Percentiles rank a stretch among this genome's conserved stretches.
phyloP scores from a whole-genome alignment of 306 rosid species.

The Gillenia trifoliata region DNA sequence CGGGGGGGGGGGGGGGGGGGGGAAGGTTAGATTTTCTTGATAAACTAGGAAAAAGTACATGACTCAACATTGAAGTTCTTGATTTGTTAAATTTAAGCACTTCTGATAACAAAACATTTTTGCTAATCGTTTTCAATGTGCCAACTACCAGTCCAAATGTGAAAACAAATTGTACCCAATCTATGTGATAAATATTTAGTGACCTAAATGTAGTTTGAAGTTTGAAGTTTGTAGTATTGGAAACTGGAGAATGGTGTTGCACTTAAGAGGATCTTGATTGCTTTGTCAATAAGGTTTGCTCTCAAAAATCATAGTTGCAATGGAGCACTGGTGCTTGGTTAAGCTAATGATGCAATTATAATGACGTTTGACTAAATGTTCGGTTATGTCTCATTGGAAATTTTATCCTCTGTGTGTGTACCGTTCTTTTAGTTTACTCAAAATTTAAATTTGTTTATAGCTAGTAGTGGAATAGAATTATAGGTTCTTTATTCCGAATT shows the following conservation, averaged over 20 bases:
- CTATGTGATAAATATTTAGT: not conserved
- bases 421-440: not conserved
- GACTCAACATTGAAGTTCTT: not conserved
- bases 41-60: not conserved
- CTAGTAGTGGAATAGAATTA: not conserved
- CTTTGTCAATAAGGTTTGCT: not conserved
- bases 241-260: not conserved
- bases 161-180: not conserved
- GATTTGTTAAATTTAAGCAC: not conserved
- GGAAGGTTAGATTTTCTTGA: not conserved
- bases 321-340: not conserved
- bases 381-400: not conserved
- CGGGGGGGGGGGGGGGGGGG: no score
- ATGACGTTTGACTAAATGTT: not conserved
- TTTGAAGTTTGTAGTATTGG: not conserved
- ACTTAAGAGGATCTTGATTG: conserved; percentile 7
- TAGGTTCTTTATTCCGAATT: not conserved
- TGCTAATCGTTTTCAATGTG: not conserved
- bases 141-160: not conserved
- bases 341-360: not conserved
- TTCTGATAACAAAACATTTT: no score
- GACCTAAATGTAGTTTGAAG: not conserved
- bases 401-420: not conserved
- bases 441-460: not conserved
- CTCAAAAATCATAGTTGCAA: not conserved